Base-by-base conservation (phyloP, 2,329 filamentous ascomycete species). In the Alternaria burnsii region DNA sequence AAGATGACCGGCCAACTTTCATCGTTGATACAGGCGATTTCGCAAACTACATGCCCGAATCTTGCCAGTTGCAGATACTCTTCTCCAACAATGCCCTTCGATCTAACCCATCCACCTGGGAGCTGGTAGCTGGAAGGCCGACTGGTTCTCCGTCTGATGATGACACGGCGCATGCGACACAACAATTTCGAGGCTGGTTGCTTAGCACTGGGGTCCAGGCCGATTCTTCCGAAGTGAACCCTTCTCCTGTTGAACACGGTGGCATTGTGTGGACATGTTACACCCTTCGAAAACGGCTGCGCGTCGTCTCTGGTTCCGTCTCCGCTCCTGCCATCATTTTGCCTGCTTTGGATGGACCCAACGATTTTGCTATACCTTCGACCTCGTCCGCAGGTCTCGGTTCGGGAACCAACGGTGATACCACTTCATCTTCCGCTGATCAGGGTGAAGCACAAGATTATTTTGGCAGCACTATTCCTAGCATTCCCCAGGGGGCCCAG, bases 1-100 rank as follows among this genome's bases (percentile, higher is more conserved):
- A 91, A 66, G 92, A 95, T 73, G 87, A 90, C 51, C 83, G 92
- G 47, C 92, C 91, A 3, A 91, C 90, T 0, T 92, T 94, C 69
- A 85, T 94, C 42, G 82, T 94, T 34, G 91, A 94, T 70, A 78
- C 91, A 52, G 81, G 82, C 8, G 87, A 89, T 69, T 76, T 82
- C 1, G 76, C 79, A n/a, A 89, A 88, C 67, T 83, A 82, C 47
- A 80, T 79, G 22, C 80, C 84, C 1, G 83, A 84, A 0, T 57
- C 63, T 2, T 52, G 58, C 5, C 82, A 82, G 2, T 76, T 94
- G 38, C 83, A 86, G 30, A 83, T 92, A 8, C 68, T 92, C 0
- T 94, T 91, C 73, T 85, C 86, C 30, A 95, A 94, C 73, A 82
- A 84, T 10, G 85, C 90, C 3, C 79, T 94, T 54, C 86, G 88